phyloP scores from a whole-genome alignment of 768 basidiomycete species.

The Boletus coccyginus region DNA sequence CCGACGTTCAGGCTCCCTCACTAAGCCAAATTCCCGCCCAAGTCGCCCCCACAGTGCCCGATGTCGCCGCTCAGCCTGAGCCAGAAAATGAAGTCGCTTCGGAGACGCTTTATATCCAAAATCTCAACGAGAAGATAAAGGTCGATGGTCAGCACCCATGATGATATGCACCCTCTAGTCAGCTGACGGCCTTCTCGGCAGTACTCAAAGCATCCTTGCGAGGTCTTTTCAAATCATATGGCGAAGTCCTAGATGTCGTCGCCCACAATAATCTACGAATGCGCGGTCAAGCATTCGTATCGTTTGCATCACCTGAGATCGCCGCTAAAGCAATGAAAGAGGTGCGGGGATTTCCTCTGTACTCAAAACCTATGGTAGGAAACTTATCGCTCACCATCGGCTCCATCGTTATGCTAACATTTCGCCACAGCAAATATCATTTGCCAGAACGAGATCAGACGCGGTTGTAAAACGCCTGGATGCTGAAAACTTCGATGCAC shows the following conservation, averaged over 20 bases:
- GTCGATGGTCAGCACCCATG: constrained; percentile 51
- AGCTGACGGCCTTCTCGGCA: constrained; percentile 27
- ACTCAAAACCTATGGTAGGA: constrained; percentile 93
- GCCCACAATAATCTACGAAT: constrained; percentile 94
- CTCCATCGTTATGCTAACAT: neutral
- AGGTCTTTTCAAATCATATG: constrained; percentile 90
- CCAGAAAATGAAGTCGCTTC: constrained; percentile 48
- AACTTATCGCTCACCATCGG: neutral
- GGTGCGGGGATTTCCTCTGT: constrained; percentile 90
- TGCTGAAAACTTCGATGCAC: constrained; percentile 62
- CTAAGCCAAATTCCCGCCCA: constrained; percentile 14
- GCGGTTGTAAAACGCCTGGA: constrained; percentile 81
- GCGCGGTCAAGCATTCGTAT: constrained; percentile 98
- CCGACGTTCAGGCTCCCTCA: constrained; percentile 34
- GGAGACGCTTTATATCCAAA: constrained; percentile 95
- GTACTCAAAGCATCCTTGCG: constrained; percentile 87
- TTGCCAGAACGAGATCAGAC: constrained; percentile 86
- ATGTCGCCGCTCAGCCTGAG: constrained; percentile 9
- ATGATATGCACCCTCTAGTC: constrained; percentile 2
- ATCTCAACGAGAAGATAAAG: constrained; percentile 93
- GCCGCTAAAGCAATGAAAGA: constrained; percentile 91
- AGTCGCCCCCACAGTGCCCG: constrained; percentile 17
- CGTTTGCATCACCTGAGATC: constrained; percentile 77
- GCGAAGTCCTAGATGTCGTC: constrained; percentile 91
- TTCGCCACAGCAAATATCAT: constrained; percentile 84